Base-by-base conservation (phyloP, 2,329 filamentous ascomycete species). In the Phaeosphaeria sp. region DNA sequence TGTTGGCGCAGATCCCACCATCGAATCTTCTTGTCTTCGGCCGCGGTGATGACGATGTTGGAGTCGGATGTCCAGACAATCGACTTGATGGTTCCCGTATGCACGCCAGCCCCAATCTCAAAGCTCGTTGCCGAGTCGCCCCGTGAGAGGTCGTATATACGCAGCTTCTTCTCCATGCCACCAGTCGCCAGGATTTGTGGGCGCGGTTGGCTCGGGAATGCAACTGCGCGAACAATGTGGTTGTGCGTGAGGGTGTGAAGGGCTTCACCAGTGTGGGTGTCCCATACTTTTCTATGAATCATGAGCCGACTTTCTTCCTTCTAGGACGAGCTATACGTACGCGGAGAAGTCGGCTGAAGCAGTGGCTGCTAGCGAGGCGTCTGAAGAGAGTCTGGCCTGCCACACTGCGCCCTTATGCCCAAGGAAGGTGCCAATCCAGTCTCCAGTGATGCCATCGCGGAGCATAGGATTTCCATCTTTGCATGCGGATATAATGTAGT, bases 401-500 rank as follows among this genome's bases (percentile, higher is more conserved):
- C 95, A 99, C 59, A 98, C 94, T 39, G 95, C 95, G 62, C 95
- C 95, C 80, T 99, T 98, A 82, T 99, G 95, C 42, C 95, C 95
- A 71, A 99, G 90, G 76, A 98, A 98, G 39, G 95, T 98, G 49
- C 95, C 95, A 68, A 98, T 98, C 72, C 73, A 76, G 51, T 76
- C 73, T 33, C 95, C 95, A 48, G 94, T 99, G 60, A 96, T 86
- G 62, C 95, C 95, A 80, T 98, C 92, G 65, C 95, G 91, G 68
- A 99, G 90, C 93, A 98, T 98, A 50, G 95, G 95, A 77, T 98
- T 98, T 73, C 94, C 94, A 83, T 99, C 95, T 84, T 96, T 96
- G 83, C 92, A 95, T 65, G 93, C 93, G 23, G 93, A 97, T 64
- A 97, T 93, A 73, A 97, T 84, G 77, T 95, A 97, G 79, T 95